phyloP scores from a whole-genome alignment of 441 rosid genomes.

The Dalechampia spathulata region DNA sequence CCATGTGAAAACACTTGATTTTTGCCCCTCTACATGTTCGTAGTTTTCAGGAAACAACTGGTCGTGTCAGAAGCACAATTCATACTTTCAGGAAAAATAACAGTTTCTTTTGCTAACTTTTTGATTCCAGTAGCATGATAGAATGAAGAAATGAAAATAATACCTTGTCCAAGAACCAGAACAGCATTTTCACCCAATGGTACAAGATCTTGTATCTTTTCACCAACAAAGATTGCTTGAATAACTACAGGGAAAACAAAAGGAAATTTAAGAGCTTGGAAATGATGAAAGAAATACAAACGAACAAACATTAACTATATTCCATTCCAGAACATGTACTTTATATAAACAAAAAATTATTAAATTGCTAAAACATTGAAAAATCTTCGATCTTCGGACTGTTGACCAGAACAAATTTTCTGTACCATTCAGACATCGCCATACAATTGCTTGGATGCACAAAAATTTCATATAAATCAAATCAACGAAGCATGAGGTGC shows the following conservation, averaged over 20 bases:
- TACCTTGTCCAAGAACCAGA: conserved; percentile 71
- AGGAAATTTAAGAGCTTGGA: background rate
- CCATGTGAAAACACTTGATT: background rate
- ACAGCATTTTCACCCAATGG: conserved; percentile 43
- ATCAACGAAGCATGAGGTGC: background rate
- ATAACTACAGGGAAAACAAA: conserved; percentile 31
- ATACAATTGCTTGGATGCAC: background rate
- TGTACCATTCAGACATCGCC: background rate
- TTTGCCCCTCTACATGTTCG: background rate
- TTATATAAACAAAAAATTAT: background rate
- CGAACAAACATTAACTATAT: background rate
- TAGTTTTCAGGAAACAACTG: background rate
- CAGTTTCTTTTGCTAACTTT: background rate
- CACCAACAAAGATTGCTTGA: conserved; percentile 48
- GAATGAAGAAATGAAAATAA: conserved; percentile 1
- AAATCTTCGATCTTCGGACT: background rate
- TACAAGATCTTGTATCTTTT: conserved; percentile 53
- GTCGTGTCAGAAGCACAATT: background rate
- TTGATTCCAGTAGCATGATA: background rate
- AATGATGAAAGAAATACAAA: background rate
- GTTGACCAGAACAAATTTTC: background rate
- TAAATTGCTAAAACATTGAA: background rate
- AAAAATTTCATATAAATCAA: background rate
- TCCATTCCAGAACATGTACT: conserved; percentile 1
- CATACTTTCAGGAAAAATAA: background rate